A percentile compares a stretch with the other conserved stretches of the same genome.
phyloP scores from a whole-genome alignment of 2,329 filamentous ascomycete genomes.

The Paraphaeosphaeria minitans region DNA sequence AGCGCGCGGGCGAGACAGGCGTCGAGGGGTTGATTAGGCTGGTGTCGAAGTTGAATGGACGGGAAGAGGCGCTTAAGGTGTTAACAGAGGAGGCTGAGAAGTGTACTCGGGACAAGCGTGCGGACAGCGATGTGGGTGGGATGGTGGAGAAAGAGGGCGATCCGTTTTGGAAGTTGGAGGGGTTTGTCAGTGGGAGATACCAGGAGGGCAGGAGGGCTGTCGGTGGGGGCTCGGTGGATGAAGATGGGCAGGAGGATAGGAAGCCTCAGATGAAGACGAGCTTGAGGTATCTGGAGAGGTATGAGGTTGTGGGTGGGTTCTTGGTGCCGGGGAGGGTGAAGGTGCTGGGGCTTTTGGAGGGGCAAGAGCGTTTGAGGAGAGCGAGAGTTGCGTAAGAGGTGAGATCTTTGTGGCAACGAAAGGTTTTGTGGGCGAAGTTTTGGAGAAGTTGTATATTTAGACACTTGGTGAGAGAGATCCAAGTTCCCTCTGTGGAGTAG shows the following conservation, averaged over 20 bases:
- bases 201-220: background rate
- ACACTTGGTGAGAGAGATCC: too few relatives aligned
- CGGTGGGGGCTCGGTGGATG: too few relatives aligned
- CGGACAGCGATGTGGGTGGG: background rate
- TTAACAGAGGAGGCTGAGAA: background rate
- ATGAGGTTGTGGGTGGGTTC: conserved; percentile 14
- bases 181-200: background rate
- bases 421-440: too few relatives aligned
- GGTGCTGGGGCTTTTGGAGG: background rate
- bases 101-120: background rate
- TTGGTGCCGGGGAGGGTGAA: conserved; percentile 11
- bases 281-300: conserved; percentile 12
- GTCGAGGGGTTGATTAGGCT: background rate
- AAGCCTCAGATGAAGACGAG: background rate
- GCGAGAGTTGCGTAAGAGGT: too few relatives aligned
- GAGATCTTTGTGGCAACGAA: too few relatives aligned
- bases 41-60: background rate
- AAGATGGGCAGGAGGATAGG: background rate
- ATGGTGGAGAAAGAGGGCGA: background rate
- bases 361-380: background rate
- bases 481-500: too few relatives aligned
- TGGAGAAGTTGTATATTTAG: too few relatives aligned
- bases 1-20: background rate
- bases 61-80: background rate
- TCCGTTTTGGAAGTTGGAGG: background rate